Evolutionary conservation across 78 protist genomes (phyloP), one percentile per base, ranked within the genome.

Genomic region (Dictyostelium capitatum): DNA sequence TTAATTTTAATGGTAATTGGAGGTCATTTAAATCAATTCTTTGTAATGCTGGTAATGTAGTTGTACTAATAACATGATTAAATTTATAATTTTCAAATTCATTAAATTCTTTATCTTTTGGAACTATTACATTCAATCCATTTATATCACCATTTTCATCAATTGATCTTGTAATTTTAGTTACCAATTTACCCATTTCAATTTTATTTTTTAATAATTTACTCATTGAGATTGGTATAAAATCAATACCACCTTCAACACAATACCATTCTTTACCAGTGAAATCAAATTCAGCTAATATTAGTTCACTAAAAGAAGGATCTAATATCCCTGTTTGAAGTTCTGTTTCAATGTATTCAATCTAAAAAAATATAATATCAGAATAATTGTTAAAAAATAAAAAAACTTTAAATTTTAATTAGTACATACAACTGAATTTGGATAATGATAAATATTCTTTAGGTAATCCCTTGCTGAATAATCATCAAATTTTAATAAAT

Each of bases 31-130:
- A 11, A 69, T 82, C 79, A 43, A 82, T 82, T 50, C 65, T 82
- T 30, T 50, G 80, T 14, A 82, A 48, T 28, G 53, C 56, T 28
- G 72, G 4, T 70, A 82, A 72, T n/a, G 89, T 41, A 15, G 54
- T 75, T 14, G 89, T 82, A 10, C 32, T 12, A 41, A 82, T 82
- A 23, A 67, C 79, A 41, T 82, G 89, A 30, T 67, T 54, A 53
- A 46, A 82, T 9, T 12, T 65, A 37, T 37, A 37, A 37, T 37
- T 37, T 3, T 37, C 43, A 37, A 37, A 1, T 37, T 37, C 6
- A 37, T 37, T 69, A 25, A 12, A n/a, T 69, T 51, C n/a, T 8
- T 48, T 69, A 12, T 81, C 77, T 28, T 53, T 74, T 8, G 37
- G 19, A 25, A 62, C 43, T 0, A 15, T 14, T 15, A 82, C 64